These are phyloP conservation scores for Lactarius psammicola DNA, from an alignment of 768 basidiomycete genomes.

Conservation along the genomic window DNA sequence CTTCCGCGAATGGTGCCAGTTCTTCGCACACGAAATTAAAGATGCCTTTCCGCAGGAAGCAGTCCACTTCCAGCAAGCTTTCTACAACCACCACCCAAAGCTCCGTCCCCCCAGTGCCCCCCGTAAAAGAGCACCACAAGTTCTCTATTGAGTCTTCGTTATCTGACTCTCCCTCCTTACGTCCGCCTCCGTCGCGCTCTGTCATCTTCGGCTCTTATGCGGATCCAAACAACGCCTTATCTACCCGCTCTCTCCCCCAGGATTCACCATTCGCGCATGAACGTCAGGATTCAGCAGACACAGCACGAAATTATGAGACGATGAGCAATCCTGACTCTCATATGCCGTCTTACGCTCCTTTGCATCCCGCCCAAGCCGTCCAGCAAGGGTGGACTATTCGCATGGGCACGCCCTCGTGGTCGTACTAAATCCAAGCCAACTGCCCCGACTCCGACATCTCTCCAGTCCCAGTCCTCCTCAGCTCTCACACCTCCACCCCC, in stretches of 20 bases:
- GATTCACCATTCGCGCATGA: slow-evolving; percentile 23
- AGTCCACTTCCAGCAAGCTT: slow-evolving; percentile 30
- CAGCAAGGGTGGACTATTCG: slow-evolving; percentile 41
- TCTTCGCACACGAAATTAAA: slow-evolving; percentile 46
- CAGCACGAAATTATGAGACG: slow-evolving; percentile 28
- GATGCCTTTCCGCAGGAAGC: slow-evolving; percentile 44
- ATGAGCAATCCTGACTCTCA: slow-evolving; percentile 28
- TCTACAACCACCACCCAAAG: slow-evolving; percentile 35
- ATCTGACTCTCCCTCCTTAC: slow-evolving; percentile 42
- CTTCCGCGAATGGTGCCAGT: slow-evolving; percentile 12
- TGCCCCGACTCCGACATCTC: slow-evolving; percentile 30
- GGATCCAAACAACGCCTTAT: slow-evolving; percentile 50
- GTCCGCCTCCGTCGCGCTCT: slow-evolving; percentile 62
- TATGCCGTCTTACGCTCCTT: slow-evolving; percentile 6
- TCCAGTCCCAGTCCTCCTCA: slow-evolving; percentile 25
- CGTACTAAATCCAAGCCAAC: slow-evolving; percentile 43
- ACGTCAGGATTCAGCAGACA: slow-evolving; percentile 10
- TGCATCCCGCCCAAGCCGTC: slow-evolving; percentile 30
- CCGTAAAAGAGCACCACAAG: slow-evolving; percentile 8
- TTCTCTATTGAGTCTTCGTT: slow-evolving; percentile 44
- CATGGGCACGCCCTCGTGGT: slow-evolving; percentile 44
- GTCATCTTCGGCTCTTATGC: slow-evolving; percentile 61
- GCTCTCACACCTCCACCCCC: slow-evolving; percentile 25
- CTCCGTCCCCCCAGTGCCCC: slow-evolving; percentile 33
- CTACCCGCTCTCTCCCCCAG: slow-evolving; percentile 63